Evolutionary conservation across 768 basidiomycete genomes (phyloP), one percentile per base, ranked within the genome.

Genomic region (Roridomyces roridus): DNA sequence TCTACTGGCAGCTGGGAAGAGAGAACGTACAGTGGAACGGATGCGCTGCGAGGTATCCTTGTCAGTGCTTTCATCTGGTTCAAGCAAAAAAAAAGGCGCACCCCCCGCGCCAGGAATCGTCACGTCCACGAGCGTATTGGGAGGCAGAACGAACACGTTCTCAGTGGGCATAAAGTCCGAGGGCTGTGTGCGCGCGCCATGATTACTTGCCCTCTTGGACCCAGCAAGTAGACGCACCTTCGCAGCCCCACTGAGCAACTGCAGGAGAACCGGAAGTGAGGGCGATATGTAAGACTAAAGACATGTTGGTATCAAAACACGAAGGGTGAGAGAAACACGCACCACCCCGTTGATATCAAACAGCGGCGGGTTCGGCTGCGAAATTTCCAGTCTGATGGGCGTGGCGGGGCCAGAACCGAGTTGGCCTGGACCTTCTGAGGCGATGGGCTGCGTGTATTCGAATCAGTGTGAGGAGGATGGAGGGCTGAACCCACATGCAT

Each of bases 221-320:
- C n/a, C n/a, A n/a, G n/a, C n/a, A n/a, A n/a, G n/a, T n/a, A n/a
- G n/a, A n/a, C n/a, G n/a, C n/a, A n/a, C n/a, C n/a, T 71, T 68
- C 34, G 63, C 66, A 10, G 74, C 74, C 1, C 80, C 80, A 43
- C 73, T 80, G 39, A 82, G 68, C 41, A 82, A 76, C 44, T 82
- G 80, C 46, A 82, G 73, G 17, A 82, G 72, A 6, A 79, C 73
- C 0, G 81, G 80, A 0, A 76, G 62, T 0, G 71, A 66, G 2
- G 80, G 81, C 1, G 71, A 56, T 0, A 44, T 43, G 60, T 66
- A 82, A 36, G 63, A 50, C 58, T 59, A 7, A 2, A 17, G 15
- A 6, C 0, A 5, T 15, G 8, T 20, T 12, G 17, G 14, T 29
- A 31, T 7, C 9, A 24, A 40, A 10, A 11, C 12, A 1, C 31